phyloP scores from a whole-genome alignment of 192 early-diverging fungal species.

The Bifiguratus adelaidae region DNA sequence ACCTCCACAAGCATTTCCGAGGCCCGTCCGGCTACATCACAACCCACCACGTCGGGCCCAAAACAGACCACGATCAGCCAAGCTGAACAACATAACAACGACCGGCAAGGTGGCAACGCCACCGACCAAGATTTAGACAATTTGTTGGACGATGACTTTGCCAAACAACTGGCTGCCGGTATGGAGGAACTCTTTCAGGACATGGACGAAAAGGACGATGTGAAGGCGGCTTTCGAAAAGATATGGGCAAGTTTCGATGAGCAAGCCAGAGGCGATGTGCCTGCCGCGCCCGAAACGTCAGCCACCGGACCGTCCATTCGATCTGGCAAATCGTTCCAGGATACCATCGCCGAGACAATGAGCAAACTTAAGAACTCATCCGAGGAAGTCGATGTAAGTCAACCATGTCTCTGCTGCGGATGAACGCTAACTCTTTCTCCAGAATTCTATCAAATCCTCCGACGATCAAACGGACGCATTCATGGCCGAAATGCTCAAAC shows the following conservation, averaged over 20 bases:
- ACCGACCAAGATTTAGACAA: slow-evolving; percentile 11
- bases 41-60: too few species aligned
- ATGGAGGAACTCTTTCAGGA: slow-evolving; percentile 75
- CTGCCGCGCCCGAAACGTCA: neutral
- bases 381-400: slow-evolving; percentile 67
- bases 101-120: too few species aligned
- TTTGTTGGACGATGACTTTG: slow-evolving; percentile 58
- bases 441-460: too few species aligned
- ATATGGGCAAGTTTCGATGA: slow-evolving; percentile 34
- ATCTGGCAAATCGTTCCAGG: slow-evolving; percentile 59
- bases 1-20: too few species aligned
- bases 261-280: neutral
- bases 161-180: slow-evolving; percentile 59
- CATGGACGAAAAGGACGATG: slow-evolving; percentile 38
- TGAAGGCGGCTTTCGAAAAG: slow-evolving; percentile 41
- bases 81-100: too few species aligned
- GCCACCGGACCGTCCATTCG: slow-evolving; percentile 1
- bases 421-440: too few species aligned
- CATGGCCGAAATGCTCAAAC: slow-evolving; percentile 73
- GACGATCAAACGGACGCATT: slow-evolving; percentile 38
- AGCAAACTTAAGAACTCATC: slow-evolving; percentile 80
- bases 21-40: too few species aligned
- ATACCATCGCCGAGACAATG: slow-evolving; percentile 83
- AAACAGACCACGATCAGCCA: too few species aligned
- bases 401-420: neutral